These are phyloP conservation scores for Jimgerdemannia flammicorona DNA, from an alignment of 192 early-diverging fungal species.

Conservation along the genomic window DNA sequence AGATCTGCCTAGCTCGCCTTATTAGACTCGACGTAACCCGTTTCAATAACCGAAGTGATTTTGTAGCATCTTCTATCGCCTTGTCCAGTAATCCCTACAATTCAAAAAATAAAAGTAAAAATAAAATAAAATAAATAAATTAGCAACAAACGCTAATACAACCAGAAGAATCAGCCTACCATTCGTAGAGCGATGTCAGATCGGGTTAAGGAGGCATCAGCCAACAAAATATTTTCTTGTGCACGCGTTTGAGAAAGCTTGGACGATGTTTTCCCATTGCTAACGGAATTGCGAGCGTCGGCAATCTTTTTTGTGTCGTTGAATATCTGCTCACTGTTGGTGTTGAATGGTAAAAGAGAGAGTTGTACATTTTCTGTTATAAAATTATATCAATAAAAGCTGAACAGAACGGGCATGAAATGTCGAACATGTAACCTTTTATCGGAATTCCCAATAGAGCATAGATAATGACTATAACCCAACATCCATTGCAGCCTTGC, in stretches of 20 bases:
- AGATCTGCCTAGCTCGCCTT: neutral
- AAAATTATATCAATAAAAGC: neutral
- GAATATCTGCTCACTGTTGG: neutral
- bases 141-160: neutral
- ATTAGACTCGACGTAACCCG: constrained; percentile 30
- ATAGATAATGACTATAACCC: constrained; percentile 56
- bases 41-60: constrained; percentile 26
- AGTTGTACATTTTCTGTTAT: too few species aligned
- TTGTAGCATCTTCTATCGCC: constrained; percentile 32
- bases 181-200: constrained; percentile 24
- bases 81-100: constrained; percentile 33
- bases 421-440: constrained; percentile 35
- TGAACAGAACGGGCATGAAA: neutral
- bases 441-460: constrained; percentile 49
- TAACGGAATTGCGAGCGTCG: neutral
- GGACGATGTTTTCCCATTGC: neutral
- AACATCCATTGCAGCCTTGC: constrained; percentile 42
- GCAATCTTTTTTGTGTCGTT: constrained; percentile 4
- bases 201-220: constrained; percentile 35
- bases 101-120: neutral
- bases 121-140: too few species aligned
- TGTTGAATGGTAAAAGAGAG: neutral
- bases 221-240: constrained; percentile 21
- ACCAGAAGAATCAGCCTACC: neutral
- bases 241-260: constrained; percentile 14